Evolutionary conservation across 163 green algal species (phyloP).

Genomic region (Trebouxia gelatinosa): DNA sequence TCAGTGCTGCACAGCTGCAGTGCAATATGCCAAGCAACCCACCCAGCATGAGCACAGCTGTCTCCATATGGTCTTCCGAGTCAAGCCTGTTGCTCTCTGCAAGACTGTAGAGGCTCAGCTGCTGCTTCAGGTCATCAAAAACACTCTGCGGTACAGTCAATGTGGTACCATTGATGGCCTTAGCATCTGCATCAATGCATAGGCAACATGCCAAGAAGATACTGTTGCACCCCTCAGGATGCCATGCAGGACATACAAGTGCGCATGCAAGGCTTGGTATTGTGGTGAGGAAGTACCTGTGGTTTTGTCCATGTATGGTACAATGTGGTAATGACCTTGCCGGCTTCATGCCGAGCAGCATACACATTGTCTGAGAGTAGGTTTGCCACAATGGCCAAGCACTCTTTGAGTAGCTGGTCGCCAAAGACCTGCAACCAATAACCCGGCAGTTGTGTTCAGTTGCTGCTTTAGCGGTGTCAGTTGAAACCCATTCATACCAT

Average conservation of each 20-base stretch:
- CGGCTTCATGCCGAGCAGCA: constrained; percentile 24
- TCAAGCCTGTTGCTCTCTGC: neutral
- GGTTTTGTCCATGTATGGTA: constrained; percentile 22
- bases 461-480: neutral
- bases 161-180: neutral
- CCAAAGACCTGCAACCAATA: neutral
- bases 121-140: constrained; percentile 13
- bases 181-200: neutral
- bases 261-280: neutral
- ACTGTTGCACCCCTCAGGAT: neutral
- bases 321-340: constrained; percentile 13
- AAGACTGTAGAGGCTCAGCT: constrained; percentile 22
- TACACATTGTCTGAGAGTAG: constrained; percentile 38
- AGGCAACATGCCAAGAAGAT: neutral
- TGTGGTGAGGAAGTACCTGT: neutral
- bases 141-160: constrained; percentile 24
- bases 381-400: neutral
- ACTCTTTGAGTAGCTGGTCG: neutral
- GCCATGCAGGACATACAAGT: neutral
- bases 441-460: neutral
- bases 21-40: neutral
- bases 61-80: constrained; percentile 42
- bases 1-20: too few relatives aligned
- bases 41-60: constrained; percentile 44
- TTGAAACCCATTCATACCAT: neutral